Conservation (phyloP, 495 filamentous ascomycete species). For the Neurospora hispaniola region DNA sequence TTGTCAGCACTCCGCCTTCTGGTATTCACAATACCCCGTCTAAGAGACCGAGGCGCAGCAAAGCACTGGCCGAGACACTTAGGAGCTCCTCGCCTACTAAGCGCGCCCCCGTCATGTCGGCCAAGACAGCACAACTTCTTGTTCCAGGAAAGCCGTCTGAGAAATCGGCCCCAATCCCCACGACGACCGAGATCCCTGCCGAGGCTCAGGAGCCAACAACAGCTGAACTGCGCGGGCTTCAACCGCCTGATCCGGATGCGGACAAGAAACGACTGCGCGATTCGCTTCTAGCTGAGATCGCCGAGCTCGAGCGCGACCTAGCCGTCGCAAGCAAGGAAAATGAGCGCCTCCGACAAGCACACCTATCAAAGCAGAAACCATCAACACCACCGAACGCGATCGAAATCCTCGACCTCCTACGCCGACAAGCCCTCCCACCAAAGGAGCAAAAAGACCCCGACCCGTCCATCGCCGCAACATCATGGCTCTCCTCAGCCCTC, state of each 20-base stretch:
- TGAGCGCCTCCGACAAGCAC: constrained; percentile 26
- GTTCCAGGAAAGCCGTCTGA: constrained; percentile 2
- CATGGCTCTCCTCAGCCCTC: constrained; percentile 29
- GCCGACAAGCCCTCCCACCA: constrained; percentile 27
- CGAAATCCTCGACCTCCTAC: constrained; percentile 27
- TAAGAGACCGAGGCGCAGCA: constrained; percentile 29
- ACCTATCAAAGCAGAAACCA: constrained; percentile 9
- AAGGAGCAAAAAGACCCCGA: constrained; percentile 16
- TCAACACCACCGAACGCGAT: constrained; percentile 17
- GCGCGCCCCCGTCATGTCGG: constrained; percentile 15
- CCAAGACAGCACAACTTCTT: neutral
- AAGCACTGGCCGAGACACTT: constrained; percentile 26
- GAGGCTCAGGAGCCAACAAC: constrained; percentile 3
- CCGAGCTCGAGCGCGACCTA: constrained; percentile 27
- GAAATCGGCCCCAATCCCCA: neutral
- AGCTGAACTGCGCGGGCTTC: constrained; percentile 23
- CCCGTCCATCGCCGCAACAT: constrained; percentile 8
- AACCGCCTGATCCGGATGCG: constrained; percentile 25
- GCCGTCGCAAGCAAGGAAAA: constrained; percentile 26
- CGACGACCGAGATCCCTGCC: neutral
- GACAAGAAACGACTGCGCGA: constrained; percentile 30
- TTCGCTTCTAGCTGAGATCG: constrained; percentile 27
- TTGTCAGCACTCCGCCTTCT: constrained; percentile 37
- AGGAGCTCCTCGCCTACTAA: constrained; percentile 38
- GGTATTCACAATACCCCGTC: constrained; percentile 46